Conservation (phyloP, 768 basidiomycete species). For the Suillus tomentosus region DNA sequence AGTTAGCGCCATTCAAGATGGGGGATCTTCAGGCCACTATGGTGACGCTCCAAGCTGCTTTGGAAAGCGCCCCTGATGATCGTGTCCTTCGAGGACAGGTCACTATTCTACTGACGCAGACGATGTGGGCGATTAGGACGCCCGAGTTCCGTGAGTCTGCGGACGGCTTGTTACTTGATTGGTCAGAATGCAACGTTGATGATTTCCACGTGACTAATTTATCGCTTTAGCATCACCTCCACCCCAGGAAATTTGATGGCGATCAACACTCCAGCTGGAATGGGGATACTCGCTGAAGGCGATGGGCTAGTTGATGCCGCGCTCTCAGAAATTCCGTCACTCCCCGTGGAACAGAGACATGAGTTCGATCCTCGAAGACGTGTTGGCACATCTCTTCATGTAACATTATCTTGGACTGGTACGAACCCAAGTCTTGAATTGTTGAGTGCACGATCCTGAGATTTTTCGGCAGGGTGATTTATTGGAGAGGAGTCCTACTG, state of each 20-base stretch:
- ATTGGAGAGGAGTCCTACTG: not conserved
- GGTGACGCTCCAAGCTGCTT: constrained; percentile 63
- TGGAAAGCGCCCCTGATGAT: constrained; percentile 55
- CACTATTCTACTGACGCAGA: constrained; percentile 78
- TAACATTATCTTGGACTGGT: constrained; percentile 76
- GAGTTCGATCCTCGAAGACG: constrained; percentile 68
- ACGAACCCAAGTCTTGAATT: constrained; percentile 18
- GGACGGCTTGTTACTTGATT: constrained; percentile 77
- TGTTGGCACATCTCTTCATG: constrained; percentile 63
- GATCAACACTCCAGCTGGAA: constrained; percentile 83
- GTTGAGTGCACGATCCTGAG: constrained; percentile 5
- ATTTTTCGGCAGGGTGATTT: constrained; percentile 43
- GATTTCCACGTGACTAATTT: constrained; percentile 10
- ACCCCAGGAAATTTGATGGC: constrained; percentile 81
- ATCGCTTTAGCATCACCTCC: constrained; percentile 60
- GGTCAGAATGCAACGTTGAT: constrained; percentile 48
- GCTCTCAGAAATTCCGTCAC: constrained; percentile 72
- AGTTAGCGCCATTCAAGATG: constrained; percentile 68
- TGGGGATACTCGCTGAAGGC: constrained; percentile 82
- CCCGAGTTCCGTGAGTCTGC: constrained; percentile 78
- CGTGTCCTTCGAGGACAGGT: constrained; percentile 61
- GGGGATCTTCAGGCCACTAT: constrained; percentile 66
- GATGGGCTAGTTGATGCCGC: constrained; percentile 86
- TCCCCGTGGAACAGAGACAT: constrained; percentile 66
- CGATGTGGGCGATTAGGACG: constrained; percentile 79